Conservation (phyloP, 306 rosid species). For the Glycyrrhiza uralensis region DNA sequence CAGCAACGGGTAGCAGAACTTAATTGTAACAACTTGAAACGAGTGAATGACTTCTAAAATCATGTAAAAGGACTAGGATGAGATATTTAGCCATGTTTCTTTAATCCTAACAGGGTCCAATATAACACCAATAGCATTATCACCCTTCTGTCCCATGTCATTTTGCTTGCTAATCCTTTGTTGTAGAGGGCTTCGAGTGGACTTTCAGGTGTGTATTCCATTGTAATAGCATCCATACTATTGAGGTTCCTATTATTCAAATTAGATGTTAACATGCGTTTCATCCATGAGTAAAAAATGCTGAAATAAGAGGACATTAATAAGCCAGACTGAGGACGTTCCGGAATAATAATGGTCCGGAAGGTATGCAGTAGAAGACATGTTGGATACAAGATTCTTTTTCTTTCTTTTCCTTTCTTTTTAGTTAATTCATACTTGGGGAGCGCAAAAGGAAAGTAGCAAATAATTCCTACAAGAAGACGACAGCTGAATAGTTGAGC, state of each 20-base stretch:
- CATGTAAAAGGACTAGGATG: background rate
- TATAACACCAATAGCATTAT: background rate
- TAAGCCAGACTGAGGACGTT: background rate
- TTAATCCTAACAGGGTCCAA: background rate
- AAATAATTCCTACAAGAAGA: constrained; percentile 13
- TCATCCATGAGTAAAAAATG: constrained; percentile 10
- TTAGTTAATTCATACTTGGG: background rate
- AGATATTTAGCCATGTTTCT: background rate
- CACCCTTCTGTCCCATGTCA: background rate
- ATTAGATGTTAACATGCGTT: background rate
- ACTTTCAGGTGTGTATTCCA: constrained; percentile 64
- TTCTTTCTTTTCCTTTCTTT: background rate
- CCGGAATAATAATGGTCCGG: background rate
- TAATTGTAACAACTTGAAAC: background rate
- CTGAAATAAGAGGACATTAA: background rate
- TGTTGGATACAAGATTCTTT: background rate
- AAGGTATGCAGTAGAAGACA: background rate
- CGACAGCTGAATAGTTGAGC: constrained; percentile 1
- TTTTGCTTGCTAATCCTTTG: constrained; percentile 36
- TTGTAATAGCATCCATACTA: constrained; percentile 85
- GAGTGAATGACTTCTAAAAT: background rate
- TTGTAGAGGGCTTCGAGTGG: constrained; percentile 35
- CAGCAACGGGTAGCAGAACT: background rate
- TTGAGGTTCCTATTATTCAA: constrained; percentile 67
- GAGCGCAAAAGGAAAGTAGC: background rate